Percentiles rank a stretch among this genome's conserved stretches.
Evolutionary conservation across 148 eudicot species (phyloP).

Genomic region (Camellia japonica): DNA sequence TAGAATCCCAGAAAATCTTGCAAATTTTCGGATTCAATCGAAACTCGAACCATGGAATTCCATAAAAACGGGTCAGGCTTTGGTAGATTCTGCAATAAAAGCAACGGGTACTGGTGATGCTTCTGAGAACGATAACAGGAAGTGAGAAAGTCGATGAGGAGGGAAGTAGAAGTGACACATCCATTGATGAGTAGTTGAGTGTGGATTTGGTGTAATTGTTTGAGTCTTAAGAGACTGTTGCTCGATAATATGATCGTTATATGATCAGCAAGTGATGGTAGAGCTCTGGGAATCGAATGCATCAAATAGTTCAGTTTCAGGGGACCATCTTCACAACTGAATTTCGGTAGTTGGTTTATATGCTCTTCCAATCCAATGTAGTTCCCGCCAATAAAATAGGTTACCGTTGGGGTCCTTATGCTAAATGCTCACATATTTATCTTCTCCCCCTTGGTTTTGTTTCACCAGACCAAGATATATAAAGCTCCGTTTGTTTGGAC

Average conservation of each 20-base stretch:
- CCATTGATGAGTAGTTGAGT: constrained; percentile 31
- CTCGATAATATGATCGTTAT: constrained; percentile 9
- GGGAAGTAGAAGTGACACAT: constrained; percentile 24
- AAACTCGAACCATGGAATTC: constrained; percentile 37
- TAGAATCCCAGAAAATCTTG: constrained; percentile 18
- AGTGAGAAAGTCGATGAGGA: constrained; percentile 29
- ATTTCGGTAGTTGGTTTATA: neutral
- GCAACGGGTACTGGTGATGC: constrained; percentile 20
- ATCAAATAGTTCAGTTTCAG: neutral
- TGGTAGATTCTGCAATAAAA: constrained; percentile 24
- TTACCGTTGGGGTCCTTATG: too few species aligned
- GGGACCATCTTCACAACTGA: neutral
- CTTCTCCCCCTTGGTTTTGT: too few species aligned
- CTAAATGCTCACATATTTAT: too few species aligned
- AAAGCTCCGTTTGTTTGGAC: too few species aligned
- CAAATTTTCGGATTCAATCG: constrained; percentile 24
- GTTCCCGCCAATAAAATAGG: too few species aligned
- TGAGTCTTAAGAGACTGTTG: constrained; percentile 5
- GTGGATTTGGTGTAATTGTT: constrained; percentile 35
- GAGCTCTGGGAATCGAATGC: constrained; percentile 7
- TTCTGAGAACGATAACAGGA: constrained; percentile 26
- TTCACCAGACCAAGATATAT: too few species aligned
- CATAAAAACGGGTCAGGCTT: constrained; percentile 32
- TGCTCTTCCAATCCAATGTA: too few species aligned
- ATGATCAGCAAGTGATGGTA: constrained; percentile 11